These are phyloP conservation scores for Pouteria glomerata DNA, from an alignment of 148 eudicot genomes.

Conservation along the genomic window DNA sequence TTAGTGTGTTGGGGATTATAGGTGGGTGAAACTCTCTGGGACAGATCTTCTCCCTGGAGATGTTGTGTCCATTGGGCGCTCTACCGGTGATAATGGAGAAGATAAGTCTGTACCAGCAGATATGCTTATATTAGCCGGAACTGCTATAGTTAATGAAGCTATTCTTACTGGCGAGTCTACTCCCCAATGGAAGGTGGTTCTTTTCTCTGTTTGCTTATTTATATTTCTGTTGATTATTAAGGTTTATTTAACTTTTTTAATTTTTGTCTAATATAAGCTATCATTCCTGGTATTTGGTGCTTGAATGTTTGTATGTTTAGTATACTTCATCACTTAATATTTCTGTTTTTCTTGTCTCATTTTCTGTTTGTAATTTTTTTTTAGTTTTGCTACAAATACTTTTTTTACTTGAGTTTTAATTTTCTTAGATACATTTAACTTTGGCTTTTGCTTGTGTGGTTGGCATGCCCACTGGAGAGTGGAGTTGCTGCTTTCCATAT, in stretches of 20 bases:
- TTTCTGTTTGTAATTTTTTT: not conserved
- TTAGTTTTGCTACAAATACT: not conserved
- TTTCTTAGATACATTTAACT: not conserved
- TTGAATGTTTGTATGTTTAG: constrained; percentile 3
- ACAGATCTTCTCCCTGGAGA: constrained; percentile 96
- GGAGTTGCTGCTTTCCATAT: too few species aligned
- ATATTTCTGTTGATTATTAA: constrained; percentile 1
- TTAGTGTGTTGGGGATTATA: constrained; percentile 26
- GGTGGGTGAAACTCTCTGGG: constrained; percentile 91
- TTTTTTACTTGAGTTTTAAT: not conserved
- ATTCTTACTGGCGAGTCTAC: constrained; percentile 99
- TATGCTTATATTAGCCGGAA: constrained; percentile 91
- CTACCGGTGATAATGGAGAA: constrained; percentile 79
- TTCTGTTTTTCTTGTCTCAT: not conserved
- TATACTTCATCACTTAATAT: not conserved
- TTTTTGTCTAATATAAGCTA: not conserved
- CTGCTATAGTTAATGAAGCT: constrained; percentile 95
- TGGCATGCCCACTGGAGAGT: too few species aligned
- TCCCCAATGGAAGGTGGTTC: constrained; percentile 94
- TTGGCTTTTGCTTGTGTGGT: not conserved
- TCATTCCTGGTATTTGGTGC: not conserved
- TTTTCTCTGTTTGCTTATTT: constrained; percentile 18
- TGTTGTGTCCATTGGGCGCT: constrained; percentile 92
- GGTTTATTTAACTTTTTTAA: not conserved
- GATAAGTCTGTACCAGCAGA: constrained; percentile 96